Conservation (phyloP, 2,329 filamentous ascomycete genomes). For the Cercospora janseana region DNA sequence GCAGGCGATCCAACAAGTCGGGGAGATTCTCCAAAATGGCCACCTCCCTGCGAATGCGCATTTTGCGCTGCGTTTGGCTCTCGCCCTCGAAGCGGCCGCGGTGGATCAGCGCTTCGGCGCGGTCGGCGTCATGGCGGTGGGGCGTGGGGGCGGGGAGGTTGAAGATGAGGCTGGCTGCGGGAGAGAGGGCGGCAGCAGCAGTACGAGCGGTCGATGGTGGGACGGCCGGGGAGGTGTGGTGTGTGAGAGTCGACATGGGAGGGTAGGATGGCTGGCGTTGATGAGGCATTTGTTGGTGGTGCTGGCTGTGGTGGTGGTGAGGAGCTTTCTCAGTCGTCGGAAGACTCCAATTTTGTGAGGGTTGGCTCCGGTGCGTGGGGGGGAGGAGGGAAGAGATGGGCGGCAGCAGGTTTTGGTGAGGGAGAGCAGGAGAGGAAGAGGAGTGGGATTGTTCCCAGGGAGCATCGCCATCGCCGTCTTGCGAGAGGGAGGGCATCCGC, state of each 20-base stretch:
- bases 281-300: background rate
- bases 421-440: too few relatives aligned
- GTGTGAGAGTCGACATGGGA: background rate
- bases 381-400: too few relatives aligned
- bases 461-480: too few relatives aligned
- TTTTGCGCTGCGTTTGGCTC: conserved; percentile 14
- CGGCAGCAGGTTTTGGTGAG: too few relatives aligned
- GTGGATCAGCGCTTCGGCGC: conserved; percentile 15
- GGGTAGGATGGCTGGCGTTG: background rate
- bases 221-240: background rate
- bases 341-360: too few relatives aligned
- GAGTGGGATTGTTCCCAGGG: too few relatives aligned
- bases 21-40: conserved; percentile 16
- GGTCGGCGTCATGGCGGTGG: conserved; percentile 1
- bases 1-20: background rate
- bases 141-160: background rate
- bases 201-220: background rate
- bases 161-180: background rate
- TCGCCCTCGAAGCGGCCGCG: conserved; percentile 17
- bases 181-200: background rate
- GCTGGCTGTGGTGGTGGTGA: background rate
- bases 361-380: too few relatives aligned
- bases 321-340: background rate
- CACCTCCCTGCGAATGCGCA: conserved; percentile 16
- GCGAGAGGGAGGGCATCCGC: background rate